Percentiles rank a stretch among this genome's conserved stretches.
These are phyloP conservation scores for Mitragyna speciosa DNA, from an alignment of 257 asterid species.

Conservation along the genomic window DNA sequence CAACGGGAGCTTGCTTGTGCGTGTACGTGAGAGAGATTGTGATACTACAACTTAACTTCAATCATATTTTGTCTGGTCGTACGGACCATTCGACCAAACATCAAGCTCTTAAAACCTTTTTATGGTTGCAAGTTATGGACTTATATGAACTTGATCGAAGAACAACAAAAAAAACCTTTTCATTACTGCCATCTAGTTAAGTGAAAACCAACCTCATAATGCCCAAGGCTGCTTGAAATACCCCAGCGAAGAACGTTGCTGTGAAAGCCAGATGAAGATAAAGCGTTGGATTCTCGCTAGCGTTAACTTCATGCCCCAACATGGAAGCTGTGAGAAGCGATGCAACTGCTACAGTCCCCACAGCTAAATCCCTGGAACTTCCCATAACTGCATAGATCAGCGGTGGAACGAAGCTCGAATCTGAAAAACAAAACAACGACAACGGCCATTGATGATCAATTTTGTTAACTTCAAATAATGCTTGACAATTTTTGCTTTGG, in stretches of 20 bases:
- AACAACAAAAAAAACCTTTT: not conserved
- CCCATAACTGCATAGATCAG: slow-evolving; percentile 84
- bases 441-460: not conserved
- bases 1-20: not conserved
- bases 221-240: slow-evolving; percentile 67
- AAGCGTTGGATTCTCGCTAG: slow-evolving; percentile 48
- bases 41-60: not conserved
- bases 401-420: slow-evolving; percentile 92
- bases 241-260: slow-evolving; percentile 76
- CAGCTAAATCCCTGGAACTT: slow-evolving; percentile 84
- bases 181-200: not conserved
- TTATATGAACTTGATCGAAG: not conserved
- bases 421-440: slow-evolving; percentile 23
- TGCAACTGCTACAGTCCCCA: slow-evolving; percentile 88
- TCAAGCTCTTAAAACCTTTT: not conserved
- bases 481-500: not conserved
- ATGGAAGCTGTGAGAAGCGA: slow-evolving; percentile 72
- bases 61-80: not conserved
- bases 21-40: not conserved
- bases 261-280: slow-evolving; percentile 85
- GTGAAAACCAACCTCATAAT: slow-evolving; percentile 52
- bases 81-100: not conserved
- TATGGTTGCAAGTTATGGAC: not conserved
- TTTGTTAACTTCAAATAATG: not conserved
- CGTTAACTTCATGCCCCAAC: slow-evolving; percentile 56